Evolutionary conservation across 192 early-diverging fungal genomes (phyloP).

Genomic region (Entomortierella beljakovae): DNA sequence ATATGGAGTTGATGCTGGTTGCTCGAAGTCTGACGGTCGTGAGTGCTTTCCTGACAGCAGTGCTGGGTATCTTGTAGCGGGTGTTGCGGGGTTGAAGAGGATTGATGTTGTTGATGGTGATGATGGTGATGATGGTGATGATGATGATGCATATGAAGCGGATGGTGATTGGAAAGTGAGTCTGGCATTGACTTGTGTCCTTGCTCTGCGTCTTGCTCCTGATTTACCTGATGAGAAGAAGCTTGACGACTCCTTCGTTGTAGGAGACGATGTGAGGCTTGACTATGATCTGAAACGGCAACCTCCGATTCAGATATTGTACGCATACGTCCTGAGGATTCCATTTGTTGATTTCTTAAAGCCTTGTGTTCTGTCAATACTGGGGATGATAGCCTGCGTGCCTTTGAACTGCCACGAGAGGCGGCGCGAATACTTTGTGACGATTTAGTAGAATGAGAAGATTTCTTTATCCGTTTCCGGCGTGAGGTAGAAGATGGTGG

Average conservation of each 20-base stretch:
- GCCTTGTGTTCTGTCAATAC: not conserved
- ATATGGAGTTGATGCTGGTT: constrained; percentile 10
- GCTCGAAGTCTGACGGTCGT: not conserved
- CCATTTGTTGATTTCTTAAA: constrained; percentile 16
- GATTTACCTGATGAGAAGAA: constrained; percentile 10
- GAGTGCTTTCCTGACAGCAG: not conserved
- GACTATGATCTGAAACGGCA: constrained; percentile 12
- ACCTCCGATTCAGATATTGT: constrained; percentile 42
- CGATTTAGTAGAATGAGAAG: constrained; percentile 11
- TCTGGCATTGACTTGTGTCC: not conserved
- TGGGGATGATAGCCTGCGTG: not conserved
- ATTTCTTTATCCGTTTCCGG: constrained; percentile 50
- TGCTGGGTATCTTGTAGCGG: constrained; percentile 19
- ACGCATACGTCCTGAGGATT: constrained; percentile 37
- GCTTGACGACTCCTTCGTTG: not conserved
- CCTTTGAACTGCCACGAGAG: constrained; percentile 28
- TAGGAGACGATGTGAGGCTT: constrained; percentile 1
- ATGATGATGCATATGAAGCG: constrained; percentile 4
- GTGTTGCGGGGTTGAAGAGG: constrained; percentile 10
- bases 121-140: constrained; percentile 1
- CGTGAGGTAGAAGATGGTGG: constrained; percentile 16
- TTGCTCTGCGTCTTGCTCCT: constrained; percentile 2
- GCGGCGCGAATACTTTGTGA: constrained; percentile 21
- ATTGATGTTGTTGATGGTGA: constrained; percentile 1
- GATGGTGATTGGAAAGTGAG: not conserved